Conservation (phyloP, 805 yeast genomes). For the Monosporozyma unispora region DNA sequence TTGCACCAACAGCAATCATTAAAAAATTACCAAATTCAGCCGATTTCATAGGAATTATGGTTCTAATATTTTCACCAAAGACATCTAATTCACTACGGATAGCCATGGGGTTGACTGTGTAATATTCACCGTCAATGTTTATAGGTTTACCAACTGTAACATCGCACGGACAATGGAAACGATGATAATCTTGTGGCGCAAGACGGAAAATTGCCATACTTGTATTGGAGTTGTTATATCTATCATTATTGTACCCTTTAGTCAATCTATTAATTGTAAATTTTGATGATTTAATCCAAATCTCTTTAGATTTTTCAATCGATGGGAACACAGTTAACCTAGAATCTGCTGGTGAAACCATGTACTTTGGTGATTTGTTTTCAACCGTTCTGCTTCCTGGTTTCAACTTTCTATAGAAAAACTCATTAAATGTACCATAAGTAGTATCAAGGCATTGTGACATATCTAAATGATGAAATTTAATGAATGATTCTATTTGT, state of each 20-base stretch:
- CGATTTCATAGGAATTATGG: constrained; percentile 67
- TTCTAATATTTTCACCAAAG: constrained; percentile 83
- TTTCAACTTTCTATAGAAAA: constrained; percentile 71
- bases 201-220: constrained; percentile 73
- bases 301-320: constrained; percentile 50
- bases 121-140: constrained; percentile 79
- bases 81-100: constrained; percentile 81
- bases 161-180: constrained; percentile 82
- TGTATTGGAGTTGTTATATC: constrained; percentile 40
- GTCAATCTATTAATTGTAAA: constrained; percentile 57
- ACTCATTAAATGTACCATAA: constrained; percentile 75
- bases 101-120: constrained; percentile 97
- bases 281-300: constrained; percentile 86
- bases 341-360: constrained; percentile 80
- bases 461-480: constrained; percentile 73
- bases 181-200: constrained; percentile 95
- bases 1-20: constrained; percentile 85
- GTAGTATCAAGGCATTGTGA: constrained; percentile 53
- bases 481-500: constrained; percentile 68
- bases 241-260: constrained; percentile 29
- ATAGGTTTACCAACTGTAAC: constrained; percentile 62
- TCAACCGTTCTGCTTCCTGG: constrained; percentile 67
- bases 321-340: constrained; percentile 63
- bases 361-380: constrained; percentile 40
- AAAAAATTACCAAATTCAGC: constrained; percentile 68